Base-by-base conservation (phyloP, 306 rosid species). In the Oemleria cerasiformis region DNA sequence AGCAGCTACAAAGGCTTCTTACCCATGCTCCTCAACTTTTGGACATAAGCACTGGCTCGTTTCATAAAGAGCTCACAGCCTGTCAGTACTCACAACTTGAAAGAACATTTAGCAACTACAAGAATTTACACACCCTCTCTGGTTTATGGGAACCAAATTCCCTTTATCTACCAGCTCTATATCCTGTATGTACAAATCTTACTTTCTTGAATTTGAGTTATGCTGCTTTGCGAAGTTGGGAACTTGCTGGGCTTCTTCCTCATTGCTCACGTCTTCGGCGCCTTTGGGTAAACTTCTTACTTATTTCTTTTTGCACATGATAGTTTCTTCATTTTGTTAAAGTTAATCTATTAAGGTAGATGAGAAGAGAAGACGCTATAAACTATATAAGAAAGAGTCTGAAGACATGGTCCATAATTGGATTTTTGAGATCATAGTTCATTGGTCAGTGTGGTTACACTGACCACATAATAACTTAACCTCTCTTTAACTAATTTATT, bases 151-250 rank as follows among this genome's bases (percentile, higher is more conserved):
- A 68, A 58, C 86, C 84, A 75, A 54, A 81, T 3, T 65, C 79
- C 60, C 82, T 78, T 63, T 78, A 73, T 78, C 92, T 89, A 44
- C 88, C 87, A 74, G 88, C 74, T 84, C 83, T 92, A 8, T 92
- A 81, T 83, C 77, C 92, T 50, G 88, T 86, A 58, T 85, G 92
- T 72, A 39, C 85, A 54, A 86, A 78, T 77, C 77, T 92, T 36
- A 83, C 90, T 68, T 89, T 89, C 83, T 81, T 92, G 87, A 89
- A 92, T 81, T 83, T 92, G 76, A 87, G 96, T 71, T 81, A 89
- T 69, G 82, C 96, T 43, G 47, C 85, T 60, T 72, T 92, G 55
- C 85, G 75, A 19, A 69, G 96, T 50, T 84, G 77, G 36, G 93
- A 78, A 63, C 78, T 92, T 76, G 68, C 92, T 23, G 85, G 79